Conservation (phyloP, 768 basidiomycete genomes). For the Omphalotus guepiniiformis region DNA sequence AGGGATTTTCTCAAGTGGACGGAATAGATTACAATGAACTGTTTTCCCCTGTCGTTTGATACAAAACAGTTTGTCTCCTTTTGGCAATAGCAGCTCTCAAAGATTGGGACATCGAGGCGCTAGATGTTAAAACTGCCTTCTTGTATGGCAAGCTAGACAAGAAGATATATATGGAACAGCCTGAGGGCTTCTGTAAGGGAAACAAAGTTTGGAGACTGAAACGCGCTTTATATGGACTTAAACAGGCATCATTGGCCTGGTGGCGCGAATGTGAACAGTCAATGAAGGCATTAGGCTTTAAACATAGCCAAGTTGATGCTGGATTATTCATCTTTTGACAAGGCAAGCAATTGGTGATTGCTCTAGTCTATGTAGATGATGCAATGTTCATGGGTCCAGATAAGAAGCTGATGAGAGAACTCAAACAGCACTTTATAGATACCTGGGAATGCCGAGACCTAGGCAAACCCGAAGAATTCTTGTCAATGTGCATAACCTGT, state of each 20-base stretch:
- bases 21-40: constrained; percentile 24
- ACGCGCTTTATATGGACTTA: constrained; percentile 24
- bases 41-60: constrained; percentile 12
- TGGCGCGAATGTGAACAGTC: constrained; percentile 16
- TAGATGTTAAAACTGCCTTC: constrained; percentile 23
- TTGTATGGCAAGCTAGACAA: constrained; percentile 11
- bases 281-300: constrained; percentile 12
- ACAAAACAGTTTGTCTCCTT: constrained; percentile 12
- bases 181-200: constrained; percentile 10
- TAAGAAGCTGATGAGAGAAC: no score
- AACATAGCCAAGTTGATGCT: no score
- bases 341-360: no score
- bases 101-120: constrained; percentile 24
- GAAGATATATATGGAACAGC: constrained; percentile 15
- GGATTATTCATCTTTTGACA: no score
- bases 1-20: constrained; percentile 23
- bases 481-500: no score
- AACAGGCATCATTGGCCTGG: constrained; percentile 22
- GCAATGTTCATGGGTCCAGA: no score
- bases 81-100: constrained; percentile 24
- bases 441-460: no score
- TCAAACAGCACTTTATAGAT: no score
- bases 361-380: no score
- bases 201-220: constrained; percentile 12
- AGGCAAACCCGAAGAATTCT: no score